Evolutionary conservation across 1,284 basidiomycete species (phyloP).

Genomic region (Leccinum subrobustum): DNA sequence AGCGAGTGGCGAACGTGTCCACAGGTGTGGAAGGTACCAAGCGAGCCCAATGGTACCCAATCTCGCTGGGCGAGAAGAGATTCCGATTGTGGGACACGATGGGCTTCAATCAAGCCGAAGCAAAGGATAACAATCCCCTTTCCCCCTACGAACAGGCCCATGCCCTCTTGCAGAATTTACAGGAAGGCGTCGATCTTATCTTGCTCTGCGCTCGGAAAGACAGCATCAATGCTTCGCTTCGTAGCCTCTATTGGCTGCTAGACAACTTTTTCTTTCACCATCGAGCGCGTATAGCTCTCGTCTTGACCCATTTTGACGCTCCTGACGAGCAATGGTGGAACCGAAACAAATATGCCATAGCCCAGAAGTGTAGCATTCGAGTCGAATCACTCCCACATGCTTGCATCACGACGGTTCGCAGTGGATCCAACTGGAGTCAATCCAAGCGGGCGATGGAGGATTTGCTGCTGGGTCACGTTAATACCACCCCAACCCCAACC

Average conservation of each 20-base stretch:
- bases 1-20: conserved; percentile 23
- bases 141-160: conserved; percentile 30
- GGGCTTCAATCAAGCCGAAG: conserved; percentile 27
- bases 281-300: conserved; percentile 34
- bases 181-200: conserved; percentile 26
- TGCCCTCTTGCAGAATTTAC: conserved; percentile 21
- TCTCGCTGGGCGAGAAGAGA: conserved; percentile 17
- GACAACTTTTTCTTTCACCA: conserved; percentile 25
- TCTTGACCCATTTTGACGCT: conserved; percentile 38
- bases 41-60: conserved; percentile 26
- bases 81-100: conserved; percentile 34
- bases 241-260: conserved; percentile 28
- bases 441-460: neutral
- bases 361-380: neutral
- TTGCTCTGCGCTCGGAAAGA: conserved; percentile 28
- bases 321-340: conserved; percentile 24
- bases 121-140: conserved; percentile 15
- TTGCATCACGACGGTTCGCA: neutral
- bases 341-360: neutral
- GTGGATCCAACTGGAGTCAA: neutral
- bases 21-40: conserved; percentile 23
- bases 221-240: conserved; percentile 24
- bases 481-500: neutral
- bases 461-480: neutral
- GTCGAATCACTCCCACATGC: neutral